Percentiles rank a stretch among this genome's conserved stretches.
These are phyloP conservation scores for Diaporthe capsici DNA, from an alignment of 2,329 filamentous ascomycete species.

Conservation along the genomic window DNA sequence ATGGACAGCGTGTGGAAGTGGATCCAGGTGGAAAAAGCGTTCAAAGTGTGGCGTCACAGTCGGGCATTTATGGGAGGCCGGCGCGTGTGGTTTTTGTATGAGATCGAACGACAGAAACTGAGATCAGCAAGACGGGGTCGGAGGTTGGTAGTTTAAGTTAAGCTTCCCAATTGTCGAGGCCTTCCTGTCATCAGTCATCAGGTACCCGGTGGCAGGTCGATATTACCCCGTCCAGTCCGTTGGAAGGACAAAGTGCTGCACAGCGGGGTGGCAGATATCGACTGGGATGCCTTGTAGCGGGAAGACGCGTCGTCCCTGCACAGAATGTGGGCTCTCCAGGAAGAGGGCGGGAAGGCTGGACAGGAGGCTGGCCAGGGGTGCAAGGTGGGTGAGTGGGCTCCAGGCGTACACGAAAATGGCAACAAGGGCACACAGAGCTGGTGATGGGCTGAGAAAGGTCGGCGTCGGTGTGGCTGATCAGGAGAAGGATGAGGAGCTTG, in stretches of 20 bases:
- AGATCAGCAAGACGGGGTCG: slow-evolving; percentile 12
- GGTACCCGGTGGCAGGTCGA: slow-evolving; percentile 18
- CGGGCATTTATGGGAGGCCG: slow-evolving; percentile 7
- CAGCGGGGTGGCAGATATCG: slow-evolving; percentile 1
- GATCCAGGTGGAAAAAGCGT: slow-evolving; percentile 22
- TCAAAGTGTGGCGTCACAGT: slow-evolving; percentile 21
- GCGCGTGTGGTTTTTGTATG: neutral
- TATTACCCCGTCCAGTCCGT: neutral
- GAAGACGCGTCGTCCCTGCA: slow-evolving; percentile 29
- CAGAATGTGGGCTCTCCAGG: neutral
- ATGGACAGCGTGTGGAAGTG: slow-evolving; percentile 4
- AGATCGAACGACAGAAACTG: slow-evolving; percentile 5
- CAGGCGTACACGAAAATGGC: neutral
- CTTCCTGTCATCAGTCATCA: slow-evolving; percentile 15
- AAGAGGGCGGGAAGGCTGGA: neutral
- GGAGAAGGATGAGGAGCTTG: neutral
- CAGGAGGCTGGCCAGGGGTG: neutral
- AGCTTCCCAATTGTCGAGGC: neutral
- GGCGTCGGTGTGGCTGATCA: neutral
- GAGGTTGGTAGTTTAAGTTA: slow-evolving; percentile 1
- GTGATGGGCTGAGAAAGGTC: neutral
- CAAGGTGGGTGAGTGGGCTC: neutral
- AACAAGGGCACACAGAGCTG: neutral
- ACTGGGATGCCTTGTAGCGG: slow-evolving; percentile 22
- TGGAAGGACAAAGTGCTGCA: neutral